Base-by-base conservation (phyloP, 139 green algal species). In the Nannochloris sp. region DNA sequence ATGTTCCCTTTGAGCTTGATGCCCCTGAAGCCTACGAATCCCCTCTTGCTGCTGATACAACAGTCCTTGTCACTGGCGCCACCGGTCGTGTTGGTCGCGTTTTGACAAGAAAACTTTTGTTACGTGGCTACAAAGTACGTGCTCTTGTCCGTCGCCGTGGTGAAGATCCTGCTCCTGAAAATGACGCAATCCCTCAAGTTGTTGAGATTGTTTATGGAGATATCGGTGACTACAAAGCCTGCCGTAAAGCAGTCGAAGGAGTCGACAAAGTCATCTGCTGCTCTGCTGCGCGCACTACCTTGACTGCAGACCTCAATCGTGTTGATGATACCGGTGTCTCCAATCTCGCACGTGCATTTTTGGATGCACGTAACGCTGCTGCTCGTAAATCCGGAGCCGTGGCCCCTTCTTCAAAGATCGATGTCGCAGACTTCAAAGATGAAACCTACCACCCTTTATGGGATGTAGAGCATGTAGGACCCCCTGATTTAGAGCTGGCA, bases 251-350 rank as follows among this genome's bases (percentile, higher is more conserved):
- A 0, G 81, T 97, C 29, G 61, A 81, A 24, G 92, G 80, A 3
- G 81, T 89, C 4, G 87, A 91, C 76, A 99, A 99, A 85, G 91
- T 97, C 25, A 83, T 96, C 33, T 94, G 77, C 68, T 90, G 83
- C 56, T 81, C 83, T 4, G 73, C 57, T 19, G 83, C 88, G 13
- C 70, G 79, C 24, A 80, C 64, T 15, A 76, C 59, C 3, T 67
- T 92, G 35, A 86, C 80, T 1, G 75, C 67, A 3, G 89, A 95
- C 47, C 71, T 95, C 12, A 27, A 67, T 2, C 65, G 77, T 0
- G 89, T 95, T 32, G 86, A 95, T 15, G 79, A 89, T 25, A 32
- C 68, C 10, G 88, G 88, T 0, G 79, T 90, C 8, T 61, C 54
- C 34, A 87, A 82, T 65, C 60, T 95, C 9, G 72, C 62, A 34